phyloP scores from a whole-genome alignment of 2,329 filamentous ascomycete genomes.

The Aspergillus puulaauensis region DNA sequence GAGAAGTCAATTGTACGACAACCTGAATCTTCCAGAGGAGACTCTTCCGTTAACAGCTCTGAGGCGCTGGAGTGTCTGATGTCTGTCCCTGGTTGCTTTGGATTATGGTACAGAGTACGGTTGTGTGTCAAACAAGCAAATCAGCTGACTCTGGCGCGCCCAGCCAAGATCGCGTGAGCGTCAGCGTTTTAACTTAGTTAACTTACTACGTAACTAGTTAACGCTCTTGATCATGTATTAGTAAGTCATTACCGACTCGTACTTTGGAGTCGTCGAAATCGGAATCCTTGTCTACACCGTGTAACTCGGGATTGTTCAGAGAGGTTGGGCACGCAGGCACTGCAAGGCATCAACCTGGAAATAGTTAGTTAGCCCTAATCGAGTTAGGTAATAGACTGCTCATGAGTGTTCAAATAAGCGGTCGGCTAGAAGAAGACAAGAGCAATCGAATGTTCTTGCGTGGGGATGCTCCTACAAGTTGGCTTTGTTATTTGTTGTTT shows the following conservation, averaged over 20 bases:
- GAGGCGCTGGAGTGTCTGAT: background rate
- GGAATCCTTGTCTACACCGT: too few species aligned
- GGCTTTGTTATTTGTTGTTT: background rate
- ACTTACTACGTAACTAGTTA: too few species aligned
- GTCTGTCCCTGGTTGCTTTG: background rate
- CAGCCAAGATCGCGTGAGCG: background rate
- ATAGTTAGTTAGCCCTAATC: background rate
- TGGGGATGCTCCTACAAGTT: background rate
- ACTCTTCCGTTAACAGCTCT: background rate
- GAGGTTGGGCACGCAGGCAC: background rate
- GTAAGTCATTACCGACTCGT: background rate
- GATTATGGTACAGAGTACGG: background rate
- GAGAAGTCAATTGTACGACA: background rate
- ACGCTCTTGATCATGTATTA: background rate
- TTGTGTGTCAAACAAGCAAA: background rate
- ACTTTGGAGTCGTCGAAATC: background rate
- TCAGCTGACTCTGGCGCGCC: background rate
- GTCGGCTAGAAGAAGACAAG: background rate
- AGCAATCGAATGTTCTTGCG: slow-evolving; percentile 1
- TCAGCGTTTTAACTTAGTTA: background rate
- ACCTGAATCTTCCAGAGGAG: background rate
- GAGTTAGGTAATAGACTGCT: background rate
- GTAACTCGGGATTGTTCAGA: background rate
- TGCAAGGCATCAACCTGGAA: too few species aligned
- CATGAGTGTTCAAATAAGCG: background rate